A percentile compares a stretch with the other conserved stretches of the same genome.
phyloP scores from a whole-genome alignment of 2,329 filamentous ascomycete species.

The Tolypocladium tropicale region DNA sequence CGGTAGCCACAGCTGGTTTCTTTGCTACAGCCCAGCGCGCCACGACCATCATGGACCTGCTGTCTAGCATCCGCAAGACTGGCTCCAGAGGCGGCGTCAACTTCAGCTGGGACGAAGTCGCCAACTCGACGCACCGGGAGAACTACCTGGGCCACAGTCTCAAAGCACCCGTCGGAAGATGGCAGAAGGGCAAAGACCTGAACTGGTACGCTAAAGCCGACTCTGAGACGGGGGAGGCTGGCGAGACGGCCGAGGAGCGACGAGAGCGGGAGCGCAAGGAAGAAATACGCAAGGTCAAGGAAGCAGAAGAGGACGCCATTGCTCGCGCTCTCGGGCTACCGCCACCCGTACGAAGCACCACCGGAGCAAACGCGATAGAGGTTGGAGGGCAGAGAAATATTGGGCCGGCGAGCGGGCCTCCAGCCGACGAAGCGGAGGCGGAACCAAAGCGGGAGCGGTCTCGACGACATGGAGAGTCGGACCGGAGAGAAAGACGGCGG shows the following conservation, averaged over 20 bases:
- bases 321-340: conserved; percentile 73
- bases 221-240: conserved; percentile 30
- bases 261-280: conserved; percentile 55
- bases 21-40: no score
- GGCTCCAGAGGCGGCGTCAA: conserved; percentile 90
- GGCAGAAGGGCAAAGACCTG: conserved; percentile 68
- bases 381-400: conserved; percentile 33
- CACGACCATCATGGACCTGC: conserved; percentile 64
- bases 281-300: conserved; percentile 74
- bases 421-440: conserved; percentile 12
- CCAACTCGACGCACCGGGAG: conserved; percentile 77
- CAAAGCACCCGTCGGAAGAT: conserved; percentile 85
- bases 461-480: conserved; percentile 19
- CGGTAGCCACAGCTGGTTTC: neutral
- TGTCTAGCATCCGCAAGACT: conserved; percentile 80
- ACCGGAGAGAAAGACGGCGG: conserved; percentile 20
- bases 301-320: conserved; percentile 88
- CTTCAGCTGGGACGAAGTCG: conserved; percentile 95
- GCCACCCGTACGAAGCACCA: conserved; percentile 47
- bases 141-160: conserved; percentile 83
- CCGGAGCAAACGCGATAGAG: conserved; percentile 59
- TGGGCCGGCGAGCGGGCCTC: conserved; percentile 15
- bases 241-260: conserved; percentile 49
- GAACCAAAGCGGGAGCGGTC: conserved; percentile 17
- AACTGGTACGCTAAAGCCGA: conserved; percentile 55